Evolutionary conservation across 2,329 filamentous ascomycete genomes (phyloP), one percentile per base, ranked within the genome.

Genomic region (Davidsoniella neocaledoniae): DNA sequence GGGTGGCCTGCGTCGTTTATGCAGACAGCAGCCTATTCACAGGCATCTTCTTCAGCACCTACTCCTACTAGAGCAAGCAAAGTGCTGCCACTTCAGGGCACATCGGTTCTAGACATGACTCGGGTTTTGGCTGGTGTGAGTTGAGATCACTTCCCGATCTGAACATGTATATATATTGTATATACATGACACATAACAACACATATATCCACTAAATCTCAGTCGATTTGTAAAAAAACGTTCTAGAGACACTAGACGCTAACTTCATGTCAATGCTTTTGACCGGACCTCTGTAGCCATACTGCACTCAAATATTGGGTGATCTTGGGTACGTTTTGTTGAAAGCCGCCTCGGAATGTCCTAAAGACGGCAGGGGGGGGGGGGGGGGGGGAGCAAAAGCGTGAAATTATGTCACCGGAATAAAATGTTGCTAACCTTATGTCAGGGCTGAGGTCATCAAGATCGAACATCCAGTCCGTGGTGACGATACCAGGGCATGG

Each of bases 401-500:
- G 19, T 33, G 12, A 12, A 33, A 12, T 5, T 33, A 33, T 10
- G 29, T 33, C 29, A 2, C 12, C 8, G 8, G 12, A 12, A 33
- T 14, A 5, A 16, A 16, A 23, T 51, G 1, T 12, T 19, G 5
- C 23, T 44, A 23, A 45, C 16, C 39, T 16, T 9, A 12, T 12
- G 3, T 12, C 10, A 93, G 87, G 55, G 91, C 91, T 56, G 90
- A 98, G 63, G 80, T 98, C 29, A 94, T 98, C 67, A 98, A 98
- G 66, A 77, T 98, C 54, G 91, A 98, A 65, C 91, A 98, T 64
- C 91, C 91, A 3, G 78, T 78, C 4, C 76, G 86, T 51, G 91
- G 86, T 37, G 91, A 98, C 62, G 91, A 98, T 62, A 98, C 91
- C 8, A 72, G 91, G 59, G 88, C 88, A 46, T 98, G 91, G 91